Base-by-base conservation (phyloP, 768 basidiomycete genomes). In the Xanthoconium purpureum region DNA sequence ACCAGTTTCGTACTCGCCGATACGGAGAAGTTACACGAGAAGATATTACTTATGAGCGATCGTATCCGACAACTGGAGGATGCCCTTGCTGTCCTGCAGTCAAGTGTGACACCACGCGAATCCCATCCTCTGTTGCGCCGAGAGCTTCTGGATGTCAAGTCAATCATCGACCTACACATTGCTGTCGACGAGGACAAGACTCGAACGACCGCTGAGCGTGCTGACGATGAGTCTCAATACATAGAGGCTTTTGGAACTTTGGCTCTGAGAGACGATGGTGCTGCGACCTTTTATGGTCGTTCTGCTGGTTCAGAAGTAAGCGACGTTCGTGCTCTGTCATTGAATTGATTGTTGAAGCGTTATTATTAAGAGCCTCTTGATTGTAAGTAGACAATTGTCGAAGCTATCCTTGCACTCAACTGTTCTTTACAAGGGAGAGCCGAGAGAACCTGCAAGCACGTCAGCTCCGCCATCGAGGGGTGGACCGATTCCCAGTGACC, bases 61-160 rank as follows among this genome's bases (percentile, higher is more conserved):
- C 82, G 87, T 24, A 87, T 89, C 47, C 81, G 86, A 29, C 83
- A 80, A 53, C 80, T 89, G 30, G 88, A 89, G 68, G 85, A 87
- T 61, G 87, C 87, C 7, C 76, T 89, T 6, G 73, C 75, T 6
- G 76, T 82, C 51, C 65, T 83, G 10, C 84, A 89, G 36, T 73
- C 79, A 3, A 75, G 77, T 0, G 43, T 64, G 2, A 64, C 78
- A 15, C 75, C 79, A 0, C 65, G 63, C 37, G 84, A 88, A 29
- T 55, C 76, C 0, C 87, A 89, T 63, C 84, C 87, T 7, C 71
- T 89, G 3, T 73, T 89, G 11, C 66, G 74, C 33, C 77, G 84
- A 6, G 85, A 89, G 3, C 72, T 86, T 33, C 74, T 87, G 15
- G 80, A 79, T 32, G 76, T 88, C 61, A 88, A 88, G 64, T 87